phyloP scores from a whole-genome alignment of 345 rosid genomes.

The Mangifera indica region DNA sequence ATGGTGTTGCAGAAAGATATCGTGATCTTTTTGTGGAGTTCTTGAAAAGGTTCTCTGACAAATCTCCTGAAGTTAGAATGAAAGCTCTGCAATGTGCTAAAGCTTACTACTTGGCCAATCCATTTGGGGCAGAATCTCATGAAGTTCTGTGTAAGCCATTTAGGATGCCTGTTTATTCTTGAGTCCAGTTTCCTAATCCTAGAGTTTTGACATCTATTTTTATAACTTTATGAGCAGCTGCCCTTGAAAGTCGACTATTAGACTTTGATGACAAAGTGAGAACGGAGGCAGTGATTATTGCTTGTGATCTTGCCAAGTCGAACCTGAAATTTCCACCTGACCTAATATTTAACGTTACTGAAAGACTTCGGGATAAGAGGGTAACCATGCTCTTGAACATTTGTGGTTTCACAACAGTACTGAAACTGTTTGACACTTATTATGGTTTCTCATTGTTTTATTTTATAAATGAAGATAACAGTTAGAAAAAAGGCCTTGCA shows the following conservation, averaged over 20 bases:
- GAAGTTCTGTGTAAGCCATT: constrained; percentile 63
- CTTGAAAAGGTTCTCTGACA: constrained; percentile 83
- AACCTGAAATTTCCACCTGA: constrained; percentile 51
- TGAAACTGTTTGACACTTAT: constrained; percentile 16
- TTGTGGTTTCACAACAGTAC: constrained; percentile 7
- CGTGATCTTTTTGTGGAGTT: constrained; percentile 69
- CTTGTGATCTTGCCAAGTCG: constrained; percentile 71
- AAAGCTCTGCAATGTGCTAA: constrained; percentile 65
- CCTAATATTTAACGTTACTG: constrained; percentile 59
- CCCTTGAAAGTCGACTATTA: constrained; percentile 71
- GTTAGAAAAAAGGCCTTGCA: constrained; percentile 82
- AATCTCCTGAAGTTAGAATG: constrained; percentile 85
- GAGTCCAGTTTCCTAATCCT: constrained; percentile 26
- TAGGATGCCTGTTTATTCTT: constrained; percentile 6
- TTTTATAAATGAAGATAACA: constrained; percentile 49
- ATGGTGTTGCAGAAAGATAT: constrained; percentile 49
- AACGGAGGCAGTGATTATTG: constrained; percentile 63
- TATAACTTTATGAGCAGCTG: constrained; percentile 50
- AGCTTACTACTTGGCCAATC: constrained; percentile 64
- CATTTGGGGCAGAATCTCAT: constrained; percentile 48
- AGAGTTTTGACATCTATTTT: constrained; percentile 18
- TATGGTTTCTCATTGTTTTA: constrained; percentile 6
- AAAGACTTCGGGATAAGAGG: constrained; percentile 97
- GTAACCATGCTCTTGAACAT: constrained; percentile 29
- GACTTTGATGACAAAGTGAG: constrained; percentile 90